phyloP scores from a whole-genome alignment of 1,284 basidiomycete genomes.

The Pterulicium gracile region DNA sequence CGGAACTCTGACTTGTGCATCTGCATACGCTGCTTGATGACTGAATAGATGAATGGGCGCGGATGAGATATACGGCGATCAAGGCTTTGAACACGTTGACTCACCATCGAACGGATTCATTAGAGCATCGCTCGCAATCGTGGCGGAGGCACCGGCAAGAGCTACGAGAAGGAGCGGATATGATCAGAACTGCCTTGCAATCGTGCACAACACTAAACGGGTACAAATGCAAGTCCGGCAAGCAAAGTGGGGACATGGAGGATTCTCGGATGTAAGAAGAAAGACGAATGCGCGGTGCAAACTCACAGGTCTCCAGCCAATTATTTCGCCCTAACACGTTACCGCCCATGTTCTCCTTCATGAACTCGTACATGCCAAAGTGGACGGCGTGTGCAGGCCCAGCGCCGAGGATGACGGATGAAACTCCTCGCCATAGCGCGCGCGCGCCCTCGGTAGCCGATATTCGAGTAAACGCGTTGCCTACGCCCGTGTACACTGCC shows the following conservation, averaged over 20 bases:
- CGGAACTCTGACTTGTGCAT: conserved; percentile 86
- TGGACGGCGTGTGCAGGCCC: conserved; percentile 98
- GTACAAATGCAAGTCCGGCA: neutral
- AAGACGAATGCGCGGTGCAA: conserved; percentile 19
- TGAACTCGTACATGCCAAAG: conserved; percentile 92
- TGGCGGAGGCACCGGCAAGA: conserved; percentile 89
- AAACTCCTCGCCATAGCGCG: conserved; percentile 92
- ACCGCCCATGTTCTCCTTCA: conserved; percentile 90
- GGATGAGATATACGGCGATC: conserved; percentile 7
- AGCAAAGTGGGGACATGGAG: too few species aligned
- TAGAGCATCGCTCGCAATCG: conserved; percentile 90
- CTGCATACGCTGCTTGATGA: conserved; percentile 99
- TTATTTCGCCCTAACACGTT: conserved; percentile 71
- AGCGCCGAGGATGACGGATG: conserved; percentile 94
- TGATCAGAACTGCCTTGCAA: too few species aligned
- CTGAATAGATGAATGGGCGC: conserved; percentile 30
- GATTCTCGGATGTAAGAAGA: conserved; percentile 4
- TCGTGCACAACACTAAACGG: too few species aligned
- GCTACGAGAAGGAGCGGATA: conserved; percentile 32
- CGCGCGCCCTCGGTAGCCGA: conserved; percentile 88
- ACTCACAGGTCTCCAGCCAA: conserved; percentile 65
- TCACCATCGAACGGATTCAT: conserved; percentile 99
- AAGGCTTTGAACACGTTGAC: too few species aligned
- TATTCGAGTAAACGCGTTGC: conserved; percentile 83
- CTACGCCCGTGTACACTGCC: conserved; percentile 81